Conservation (phyloP, 1,284 basidiomycete species). For the Marasmius tenuissimus region DNA sequence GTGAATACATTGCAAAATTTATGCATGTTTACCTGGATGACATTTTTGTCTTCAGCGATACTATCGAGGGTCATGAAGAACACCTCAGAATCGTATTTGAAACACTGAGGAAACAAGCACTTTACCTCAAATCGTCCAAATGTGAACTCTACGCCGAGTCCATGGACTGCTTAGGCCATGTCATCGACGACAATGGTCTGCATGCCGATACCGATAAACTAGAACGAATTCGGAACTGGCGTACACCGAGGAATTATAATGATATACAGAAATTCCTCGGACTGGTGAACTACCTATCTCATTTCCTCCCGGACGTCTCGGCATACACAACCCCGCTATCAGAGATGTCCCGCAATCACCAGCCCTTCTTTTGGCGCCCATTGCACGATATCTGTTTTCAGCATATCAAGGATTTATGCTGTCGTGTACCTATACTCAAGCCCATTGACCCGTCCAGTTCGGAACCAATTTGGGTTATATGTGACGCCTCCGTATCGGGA, state of each 20-base stretch:
- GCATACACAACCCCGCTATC: slow-evolving; percentile 19
- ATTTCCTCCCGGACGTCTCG: slow-evolving; percentile 27
- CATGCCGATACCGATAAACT: slow-evolving; percentile 21
- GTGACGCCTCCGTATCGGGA: slow-evolving; percentile 29
- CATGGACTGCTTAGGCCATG: slow-evolving; percentile 21
- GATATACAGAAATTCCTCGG: slow-evolving; percentile 32
- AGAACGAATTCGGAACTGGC: slow-evolving; percentile 22
- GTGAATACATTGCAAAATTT: slow-evolving; percentile 23
- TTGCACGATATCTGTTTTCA: no score
- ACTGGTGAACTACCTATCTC: slow-evolving; percentile 28
- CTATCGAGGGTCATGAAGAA: slow-evolving; percentile 39
- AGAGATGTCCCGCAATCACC: slow-evolving; percentile 12
- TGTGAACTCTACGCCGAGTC: slow-evolving; percentile 20
- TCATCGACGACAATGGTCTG: slow-evolving; percentile 19
- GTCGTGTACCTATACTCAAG: no score
- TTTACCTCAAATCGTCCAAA: no score
- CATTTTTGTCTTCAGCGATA: no score
- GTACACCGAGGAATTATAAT: slow-evolving; percentile 21
- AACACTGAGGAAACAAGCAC: no score
- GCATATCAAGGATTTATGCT: no score
- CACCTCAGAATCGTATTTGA: no score
- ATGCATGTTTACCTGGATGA: no score
- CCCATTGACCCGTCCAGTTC: no score
- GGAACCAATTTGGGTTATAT: slow-evolving; percentile 22
- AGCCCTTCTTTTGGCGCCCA: slow-evolving; percentile 14